Conservation (phyloP, 805 yeast species). For the Nakazawaea ambrosiae region DNA sequence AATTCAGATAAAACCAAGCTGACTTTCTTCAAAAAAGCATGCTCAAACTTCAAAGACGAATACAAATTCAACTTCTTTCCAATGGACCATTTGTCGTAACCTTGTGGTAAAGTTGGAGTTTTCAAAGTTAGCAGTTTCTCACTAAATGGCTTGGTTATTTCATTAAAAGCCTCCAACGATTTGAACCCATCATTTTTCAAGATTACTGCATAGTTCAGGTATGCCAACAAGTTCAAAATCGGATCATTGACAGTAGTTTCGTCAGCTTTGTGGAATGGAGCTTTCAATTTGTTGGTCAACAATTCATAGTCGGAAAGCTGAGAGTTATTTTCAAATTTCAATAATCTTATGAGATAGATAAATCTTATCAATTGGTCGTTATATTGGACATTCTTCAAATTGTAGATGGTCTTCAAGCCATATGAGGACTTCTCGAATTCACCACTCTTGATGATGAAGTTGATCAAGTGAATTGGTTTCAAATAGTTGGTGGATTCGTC, state of each 20-base stretch:
- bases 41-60: slow-evolving; percentile 2
- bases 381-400: slow-evolving; percentile 1
- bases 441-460: slow-evolving; percentile 8
- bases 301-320: neutral
- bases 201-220: neutral
- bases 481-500: slow-evolving; percentile 1
- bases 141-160: neutral
- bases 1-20: neutral
- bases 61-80: slow-evolving; percentile 6
- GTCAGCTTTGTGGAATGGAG: neutral
- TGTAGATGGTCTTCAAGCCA: slow-evolving; percentile 8
- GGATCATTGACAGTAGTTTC: neutral
- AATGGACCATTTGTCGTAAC: neutral
- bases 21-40: slow-evolving; percentile 5
- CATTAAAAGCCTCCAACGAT: neutral
- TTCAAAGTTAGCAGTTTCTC: neutral
- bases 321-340: neutral
- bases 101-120: slow-evolving; percentile 1
- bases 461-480: slow-evolving; percentile 3
- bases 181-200: slow-evolving; percentile 1
- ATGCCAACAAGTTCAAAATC: slow-evolving; percentile 1
- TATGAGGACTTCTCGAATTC: slow-evolving; percentile 5
- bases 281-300: slow-evolving; percentile 4
- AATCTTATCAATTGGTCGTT: slow-evolving; percentile 4
- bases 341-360: slow-evolving; percentile 5